Conservation (phyloP, 495 filamentous ascomycete genomes). For the Cercophora scortea region DNA sequence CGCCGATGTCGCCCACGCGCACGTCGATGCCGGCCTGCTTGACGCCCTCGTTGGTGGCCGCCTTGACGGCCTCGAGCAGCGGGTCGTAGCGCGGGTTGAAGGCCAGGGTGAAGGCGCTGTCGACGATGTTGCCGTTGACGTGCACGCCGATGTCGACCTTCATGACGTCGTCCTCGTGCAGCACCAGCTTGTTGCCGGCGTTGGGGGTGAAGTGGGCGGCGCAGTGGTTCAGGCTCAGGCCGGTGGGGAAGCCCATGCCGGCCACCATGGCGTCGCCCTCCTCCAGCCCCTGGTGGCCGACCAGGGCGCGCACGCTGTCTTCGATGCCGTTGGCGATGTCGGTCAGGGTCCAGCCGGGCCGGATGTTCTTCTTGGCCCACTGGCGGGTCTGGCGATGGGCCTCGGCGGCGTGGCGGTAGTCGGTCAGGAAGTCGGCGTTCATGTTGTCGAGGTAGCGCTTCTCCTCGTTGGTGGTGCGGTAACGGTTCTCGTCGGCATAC, state of each 20-base stretch:
- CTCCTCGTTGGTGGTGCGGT: constrained; percentile 80
- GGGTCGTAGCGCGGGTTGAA: constrained; percentile 83
- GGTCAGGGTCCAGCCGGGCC: constrained; percentile 72
- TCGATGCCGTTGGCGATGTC: constrained; percentile 84
- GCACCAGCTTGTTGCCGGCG: constrained; percentile 77
- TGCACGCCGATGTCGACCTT: constrained; percentile 92
- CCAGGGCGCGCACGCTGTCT: constrained; percentile 70
- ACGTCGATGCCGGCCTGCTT: constrained; percentile 79
- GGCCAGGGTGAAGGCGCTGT: constrained; percentile 86
- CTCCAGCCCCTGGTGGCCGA: constrained; percentile 68
- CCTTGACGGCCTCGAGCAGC: constrained; percentile 72
- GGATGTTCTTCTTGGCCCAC: constrained; percentile 71
- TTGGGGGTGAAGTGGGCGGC: constrained; percentile 89
- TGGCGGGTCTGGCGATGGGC: constrained; percentile 82
- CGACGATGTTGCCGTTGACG: constrained; percentile 83
- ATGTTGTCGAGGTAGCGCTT: constrained; percentile 78
- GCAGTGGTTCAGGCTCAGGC: constrained; percentile 78
- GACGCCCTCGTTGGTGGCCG: constrained; percentile 82
- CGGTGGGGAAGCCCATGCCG: constrained; percentile 85
- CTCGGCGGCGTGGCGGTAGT: constrained; percentile 84
- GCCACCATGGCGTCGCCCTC: constrained; percentile 72
- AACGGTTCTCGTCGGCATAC: constrained; percentile 65
- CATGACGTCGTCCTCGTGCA: constrained; percentile 80
- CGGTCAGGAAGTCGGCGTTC: constrained; percentile 74
- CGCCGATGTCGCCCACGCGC: constrained; percentile 68